These are phyloP conservation scores for Acanthamoeba royreba DNA, from an alignment of 208 protist genomes.

Conservation along the genomic window DNA sequence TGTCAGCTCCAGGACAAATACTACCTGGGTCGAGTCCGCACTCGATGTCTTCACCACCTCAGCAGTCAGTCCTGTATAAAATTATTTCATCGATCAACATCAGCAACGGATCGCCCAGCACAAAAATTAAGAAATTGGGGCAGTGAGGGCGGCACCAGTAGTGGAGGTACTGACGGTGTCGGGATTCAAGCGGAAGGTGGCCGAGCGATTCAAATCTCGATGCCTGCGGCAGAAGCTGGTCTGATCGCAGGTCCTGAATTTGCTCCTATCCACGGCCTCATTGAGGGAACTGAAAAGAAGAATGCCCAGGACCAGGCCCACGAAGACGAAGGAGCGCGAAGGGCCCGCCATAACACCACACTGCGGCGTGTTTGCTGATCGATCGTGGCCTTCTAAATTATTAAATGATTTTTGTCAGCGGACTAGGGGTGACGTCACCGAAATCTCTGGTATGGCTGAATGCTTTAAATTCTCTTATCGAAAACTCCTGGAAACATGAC, in stretches of 20 bases:
- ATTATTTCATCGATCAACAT: not conserved
- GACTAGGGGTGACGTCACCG: no score
- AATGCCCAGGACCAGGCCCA: not conserved
- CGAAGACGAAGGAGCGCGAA: not conserved
- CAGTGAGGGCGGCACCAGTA: not conserved
- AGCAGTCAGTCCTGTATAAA: not conserved
- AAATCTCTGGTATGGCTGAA: no score
- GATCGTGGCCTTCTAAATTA: no score
- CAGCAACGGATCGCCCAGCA: not conserved
- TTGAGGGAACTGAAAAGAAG: not conserved
- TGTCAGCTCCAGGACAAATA: conserved; percentile 41
- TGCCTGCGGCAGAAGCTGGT: conserved; percentile 73
- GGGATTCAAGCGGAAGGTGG: not conserved
- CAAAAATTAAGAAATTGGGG: not conserved
- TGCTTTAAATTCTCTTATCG: no score
- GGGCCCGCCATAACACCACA: not conserved
- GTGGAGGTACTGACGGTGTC: not conserved
- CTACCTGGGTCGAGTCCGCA: not conserved
- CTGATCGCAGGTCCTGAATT: conserved; percentile 79
- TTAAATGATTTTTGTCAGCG: no score
- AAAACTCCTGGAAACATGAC: no score
- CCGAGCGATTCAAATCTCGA: not conserved
- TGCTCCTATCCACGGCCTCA: conserved; percentile 72
- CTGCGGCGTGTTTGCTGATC: no score
- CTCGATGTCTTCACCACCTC: not conserved